phyloP scores from a whole-genome alignment of 2,329 filamentous ascomycete genomes.

The Penicillium vulpinum region DNA sequence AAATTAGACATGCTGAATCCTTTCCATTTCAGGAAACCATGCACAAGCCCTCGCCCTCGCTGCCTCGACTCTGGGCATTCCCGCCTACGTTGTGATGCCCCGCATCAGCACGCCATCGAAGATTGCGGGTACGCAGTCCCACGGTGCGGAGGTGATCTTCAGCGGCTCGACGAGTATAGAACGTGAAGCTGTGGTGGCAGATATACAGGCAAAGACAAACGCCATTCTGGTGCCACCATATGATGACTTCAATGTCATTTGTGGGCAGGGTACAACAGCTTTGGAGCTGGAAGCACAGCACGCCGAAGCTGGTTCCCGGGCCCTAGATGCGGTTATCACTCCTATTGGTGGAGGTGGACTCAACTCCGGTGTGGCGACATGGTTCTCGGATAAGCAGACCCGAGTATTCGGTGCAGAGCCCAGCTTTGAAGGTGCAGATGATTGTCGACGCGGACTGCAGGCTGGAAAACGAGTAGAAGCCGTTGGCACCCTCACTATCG shows the following conservation, averaged over 20 bases:
- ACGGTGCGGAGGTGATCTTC: slow-evolving; percentile 78
- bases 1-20: neutral
- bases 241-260: slow-evolving; percentile 86
- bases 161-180: slow-evolving; percentile 77
- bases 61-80: slow-evolving; percentile 69
- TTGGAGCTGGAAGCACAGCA: slow-evolving; percentile 80
- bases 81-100: slow-evolving; percentile 91
- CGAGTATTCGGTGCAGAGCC: slow-evolving; percentile 87
- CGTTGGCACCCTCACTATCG: slow-evolving; percentile 78
- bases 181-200: slow-evolving; percentile 72
- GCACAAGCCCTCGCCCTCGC: slow-evolving; percentile 89
- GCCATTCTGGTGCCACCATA: slow-evolving; percentile 85
- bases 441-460: slow-evolving; percentile 70
- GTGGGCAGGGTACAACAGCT: slow-evolving; percentile 88
- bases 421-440: slow-evolving; percentile 77
- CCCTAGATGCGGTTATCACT: slow-evolving; percentile 71
- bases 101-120: slow-evolving; percentile 80
- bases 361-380: slow-evolving; percentile 78
- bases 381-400: slow-evolving; percentile 67
- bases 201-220: slow-evolving; percentile 69
- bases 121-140: slow-evolving; percentile 75
- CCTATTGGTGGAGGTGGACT: slow-evolving; percentile 88
- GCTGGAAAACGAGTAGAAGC: slow-evolving; percentile 62
- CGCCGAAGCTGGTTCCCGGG: slow-evolving; percentile 43
- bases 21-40: slow-evolving; percentile 71